A percentile compares a stretch with the other conserved stretches of the same genome.
phyloP scores from a whole-genome alignment of 163 green algal species.

The Trebouxia gelatinosa region DNA sequence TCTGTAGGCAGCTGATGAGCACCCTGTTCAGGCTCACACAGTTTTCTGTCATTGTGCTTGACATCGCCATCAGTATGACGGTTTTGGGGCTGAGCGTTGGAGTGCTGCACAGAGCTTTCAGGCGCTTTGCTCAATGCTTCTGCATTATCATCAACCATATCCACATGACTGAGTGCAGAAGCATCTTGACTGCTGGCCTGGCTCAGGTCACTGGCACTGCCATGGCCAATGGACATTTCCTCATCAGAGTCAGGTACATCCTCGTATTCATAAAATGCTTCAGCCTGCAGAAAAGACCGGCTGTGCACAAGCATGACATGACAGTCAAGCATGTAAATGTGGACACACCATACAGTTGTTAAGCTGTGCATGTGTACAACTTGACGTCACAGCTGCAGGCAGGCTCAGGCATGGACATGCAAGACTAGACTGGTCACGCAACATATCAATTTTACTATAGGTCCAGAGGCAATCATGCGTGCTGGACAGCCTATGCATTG shows the following conservation, averaged over 20 bases:
- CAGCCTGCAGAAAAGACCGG: background rate
- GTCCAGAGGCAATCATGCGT: background rate
- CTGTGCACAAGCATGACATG: background rate
- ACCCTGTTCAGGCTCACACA: no score
- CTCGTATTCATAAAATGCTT: constrained; percentile 28
- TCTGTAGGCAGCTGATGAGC: no score
- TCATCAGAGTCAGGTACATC: constrained; percentile 34
- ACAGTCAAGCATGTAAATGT: background rate
- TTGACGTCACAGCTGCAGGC: background rate
- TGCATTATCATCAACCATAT: no score
- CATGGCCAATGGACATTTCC: constrained; percentile 18
- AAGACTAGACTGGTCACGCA: no score
- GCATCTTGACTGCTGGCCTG: constrained; percentile 12
- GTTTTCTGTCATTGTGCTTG: no score
- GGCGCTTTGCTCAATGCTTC: no score
- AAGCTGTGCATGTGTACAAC: background rate
- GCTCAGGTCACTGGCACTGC: constrained; percentile 26
- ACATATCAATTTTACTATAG: no score
- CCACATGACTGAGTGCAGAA: background rate
- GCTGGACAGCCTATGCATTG: no score
- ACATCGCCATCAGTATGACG: no score
- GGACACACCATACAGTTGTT: background rate
- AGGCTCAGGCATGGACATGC: background rate
- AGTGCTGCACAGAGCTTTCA: no score
- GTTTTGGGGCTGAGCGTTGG: no score